Evolutionary conservation across 192 early-diverging fungal genomes (phyloP).

Genomic region (Podila minutissima): DNA sequence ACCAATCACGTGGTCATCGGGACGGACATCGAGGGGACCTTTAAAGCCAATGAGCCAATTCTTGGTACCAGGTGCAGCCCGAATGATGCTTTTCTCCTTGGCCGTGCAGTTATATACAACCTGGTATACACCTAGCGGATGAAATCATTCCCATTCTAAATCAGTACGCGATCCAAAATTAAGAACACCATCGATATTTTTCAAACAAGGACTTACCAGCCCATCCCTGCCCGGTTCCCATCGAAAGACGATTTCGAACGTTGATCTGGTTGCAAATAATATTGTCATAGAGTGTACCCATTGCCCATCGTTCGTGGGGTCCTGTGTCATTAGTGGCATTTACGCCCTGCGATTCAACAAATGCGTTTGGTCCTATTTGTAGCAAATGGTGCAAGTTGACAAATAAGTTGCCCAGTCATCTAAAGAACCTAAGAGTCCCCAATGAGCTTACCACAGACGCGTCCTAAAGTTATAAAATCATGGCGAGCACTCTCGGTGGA

Average conservation of each 20-base stretch:
- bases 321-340: constrained; percentile 20
- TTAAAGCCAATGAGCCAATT: constrained; percentile 24
- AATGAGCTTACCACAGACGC: too few relatives aligned
- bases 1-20: constrained; percentile 2
- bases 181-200: too few relatives aligned
- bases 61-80: constrained; percentile 14
- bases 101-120: constrained; percentile 23
- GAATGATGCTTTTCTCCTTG: not conserved
- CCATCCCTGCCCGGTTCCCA: constrained; percentile 19
- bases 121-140: too few relatives aligned
- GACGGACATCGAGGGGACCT: not conserved
- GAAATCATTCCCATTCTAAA: too few relatives aligned
- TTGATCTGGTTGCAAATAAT: constrained; percentile 14
- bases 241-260: constrained; percentile 10
- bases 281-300: constrained; percentile 19
- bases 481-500: too few relatives aligned
- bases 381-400: too few relatives aligned
- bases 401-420: too few relatives aligned
- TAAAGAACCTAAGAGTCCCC: too few relatives aligned
- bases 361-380: too few relatives aligned
- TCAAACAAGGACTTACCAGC: constrained; percentile 5
- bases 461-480: too few relatives aligned
- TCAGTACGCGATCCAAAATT: too few relatives aligned
- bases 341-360: too few relatives aligned
- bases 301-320: constrained; percentile 22